These are phyloP conservation scores for Artemisia princeps DNA, from an alignment of 140 eudicot species.

Conservation along the genomic window DNA sequence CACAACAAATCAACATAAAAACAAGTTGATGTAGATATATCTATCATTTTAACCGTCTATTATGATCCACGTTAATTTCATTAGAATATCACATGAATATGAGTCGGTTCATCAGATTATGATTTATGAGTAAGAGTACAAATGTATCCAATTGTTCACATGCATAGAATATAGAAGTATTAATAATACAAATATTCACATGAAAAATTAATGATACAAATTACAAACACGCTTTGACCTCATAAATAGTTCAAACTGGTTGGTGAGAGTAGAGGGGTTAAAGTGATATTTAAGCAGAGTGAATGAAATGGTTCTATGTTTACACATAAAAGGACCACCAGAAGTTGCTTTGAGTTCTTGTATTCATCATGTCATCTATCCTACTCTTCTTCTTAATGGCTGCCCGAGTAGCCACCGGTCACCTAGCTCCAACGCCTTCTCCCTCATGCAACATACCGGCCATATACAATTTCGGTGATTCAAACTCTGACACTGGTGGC, in stretches of 20 bases:
- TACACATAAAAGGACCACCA: conserved; percentile 27
- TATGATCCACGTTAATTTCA: too few species aligned
- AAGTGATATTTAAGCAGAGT: conserved; percentile 28
- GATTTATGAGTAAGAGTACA: too few species aligned
- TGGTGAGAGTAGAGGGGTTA: conserved; percentile 22
- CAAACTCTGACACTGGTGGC: conserved; percentile 80
- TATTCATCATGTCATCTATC: conserved; percentile 27
- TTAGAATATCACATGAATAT: too few species aligned
- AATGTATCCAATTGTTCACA: too few species aligned
- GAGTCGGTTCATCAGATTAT: too few species aligned
- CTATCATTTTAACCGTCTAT: too few species aligned
- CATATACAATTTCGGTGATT: conserved; percentile 74
- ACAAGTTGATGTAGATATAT: too few species aligned
- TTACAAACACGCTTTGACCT: not conserved
- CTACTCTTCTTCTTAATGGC: conserved; percentile 19
- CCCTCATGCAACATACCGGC: conserved; percentile 45
- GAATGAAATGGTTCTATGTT: conserved; percentile 15
- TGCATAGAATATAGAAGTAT: too few species aligned
- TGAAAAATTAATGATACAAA: not conserved
- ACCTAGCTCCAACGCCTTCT: conserved; percentile 26
- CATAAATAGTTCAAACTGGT: not conserved
- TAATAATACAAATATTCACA: too few species aligned
- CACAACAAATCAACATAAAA: too few species aligned
- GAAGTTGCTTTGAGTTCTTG: conserved; percentile 27
- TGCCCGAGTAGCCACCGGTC: conserved; percentile 22